phyloP scores from a whole-genome alignment of 257 asterid species.

The Osmanthus fragrans region DNA sequence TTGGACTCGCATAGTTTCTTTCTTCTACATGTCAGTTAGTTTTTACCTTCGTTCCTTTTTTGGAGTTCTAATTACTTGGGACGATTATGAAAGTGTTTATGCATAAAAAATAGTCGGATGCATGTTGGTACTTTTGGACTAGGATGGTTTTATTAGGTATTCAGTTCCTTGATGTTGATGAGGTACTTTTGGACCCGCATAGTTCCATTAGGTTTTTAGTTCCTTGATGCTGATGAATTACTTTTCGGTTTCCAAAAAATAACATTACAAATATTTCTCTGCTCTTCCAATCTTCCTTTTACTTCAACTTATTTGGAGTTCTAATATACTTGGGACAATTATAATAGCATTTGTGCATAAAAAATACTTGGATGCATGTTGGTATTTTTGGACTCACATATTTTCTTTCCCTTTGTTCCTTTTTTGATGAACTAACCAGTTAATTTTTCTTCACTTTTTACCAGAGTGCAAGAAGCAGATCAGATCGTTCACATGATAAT shows the following conservation, averaged over 20 bases:
- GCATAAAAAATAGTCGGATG: neutral
- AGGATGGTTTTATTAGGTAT: neutral
- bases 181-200: neutral
- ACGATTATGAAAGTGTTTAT: neutral
- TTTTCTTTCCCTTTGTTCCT: neutral
- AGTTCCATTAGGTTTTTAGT: neutral
- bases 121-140: neutral
- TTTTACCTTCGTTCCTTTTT: neutral
- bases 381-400: neutral
- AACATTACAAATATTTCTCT: neutral
- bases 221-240: neutral
- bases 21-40: neutral
- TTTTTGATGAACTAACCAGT: neutral
- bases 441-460: slow-evolving; percentile 14
- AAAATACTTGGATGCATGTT: neutral
- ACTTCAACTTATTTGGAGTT: neutral
- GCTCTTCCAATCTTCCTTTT: neutral
- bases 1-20: neutral
- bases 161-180: neutral
- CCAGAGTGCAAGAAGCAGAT: slow-evolving; percentile 48
- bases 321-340: neutral
- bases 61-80: neutral
- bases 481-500: slow-evolving; percentile 46
- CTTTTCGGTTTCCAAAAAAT: neutral
- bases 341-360: neutral